Evolutionary conservation across 495 filamentous ascomycete species (phyloP).

Genomic region (Tuber microsphaerosporum): DNA sequence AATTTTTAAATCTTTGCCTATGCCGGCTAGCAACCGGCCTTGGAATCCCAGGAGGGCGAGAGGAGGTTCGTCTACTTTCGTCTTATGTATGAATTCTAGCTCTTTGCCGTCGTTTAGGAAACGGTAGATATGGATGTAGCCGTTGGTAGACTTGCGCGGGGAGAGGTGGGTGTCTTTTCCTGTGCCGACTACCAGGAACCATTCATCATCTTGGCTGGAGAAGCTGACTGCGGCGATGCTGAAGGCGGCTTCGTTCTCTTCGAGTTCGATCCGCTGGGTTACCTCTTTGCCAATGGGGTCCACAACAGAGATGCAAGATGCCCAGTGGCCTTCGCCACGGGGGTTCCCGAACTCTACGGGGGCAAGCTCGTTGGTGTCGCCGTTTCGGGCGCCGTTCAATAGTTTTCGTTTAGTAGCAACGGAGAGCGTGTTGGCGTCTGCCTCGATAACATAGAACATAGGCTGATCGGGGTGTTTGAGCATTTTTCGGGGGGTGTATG

Average conservation of each 20-base stretch:
- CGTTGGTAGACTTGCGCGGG: conserved; percentile 65
- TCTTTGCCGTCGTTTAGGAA: conserved; percentile 78
- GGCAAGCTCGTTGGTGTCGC: conserved; percentile 59
- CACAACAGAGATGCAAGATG: conserved; percentile 83
- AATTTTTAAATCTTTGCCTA: conserved; percentile 72
- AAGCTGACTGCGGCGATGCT: conserved; percentile 79
- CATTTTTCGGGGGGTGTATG: conserved; percentile 82
- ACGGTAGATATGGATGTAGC: conserved; percentile 87
- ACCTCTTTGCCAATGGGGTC: conserved; percentile 75
- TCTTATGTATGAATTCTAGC: conserved; percentile 94
- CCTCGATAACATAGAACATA: conserved; percentile 86
- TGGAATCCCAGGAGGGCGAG: conserved; percentile 87
- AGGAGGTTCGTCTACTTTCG: conserved; percentile 78
- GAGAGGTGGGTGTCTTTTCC: conserved; percentile 77
- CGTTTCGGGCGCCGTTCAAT: conserved; percentile 58
- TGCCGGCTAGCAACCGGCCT: conserved; percentile 74
- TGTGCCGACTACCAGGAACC: conserved; percentile 86
- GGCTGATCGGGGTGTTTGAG: conserved; percentile 80
- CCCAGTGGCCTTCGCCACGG: conserved; percentile 76
- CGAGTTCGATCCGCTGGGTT: conserved; percentile 68
- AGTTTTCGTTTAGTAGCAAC: conserved; percentile 63
- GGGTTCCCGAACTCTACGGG: conserved; percentile 88
- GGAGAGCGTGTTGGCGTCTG: conserved; percentile 81
- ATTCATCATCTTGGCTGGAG: conserved; percentile 76
- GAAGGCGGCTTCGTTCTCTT: conserved; percentile 85